phyloP scores from a whole-genome alignment of 345 rosid genomes.

The Boechera retrofracta region DNA sequence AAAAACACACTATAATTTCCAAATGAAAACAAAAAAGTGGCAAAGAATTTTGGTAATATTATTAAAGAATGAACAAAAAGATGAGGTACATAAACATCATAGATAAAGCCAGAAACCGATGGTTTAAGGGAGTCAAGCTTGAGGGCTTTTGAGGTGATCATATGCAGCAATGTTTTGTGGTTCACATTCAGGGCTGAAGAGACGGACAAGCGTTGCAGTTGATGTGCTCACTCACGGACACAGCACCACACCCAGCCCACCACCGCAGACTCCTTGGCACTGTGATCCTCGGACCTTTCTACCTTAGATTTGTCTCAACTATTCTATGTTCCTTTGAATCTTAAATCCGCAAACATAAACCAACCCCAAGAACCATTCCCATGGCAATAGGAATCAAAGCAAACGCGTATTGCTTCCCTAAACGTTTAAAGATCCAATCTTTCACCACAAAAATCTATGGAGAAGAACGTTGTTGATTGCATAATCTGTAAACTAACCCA shows the following conservation, averaged over 20 bases:
- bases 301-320: not conserved
- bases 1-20: not conserved
- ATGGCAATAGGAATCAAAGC: not conserved
- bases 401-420: not conserved
- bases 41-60: no score
- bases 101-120: not conserved
- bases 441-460: not conserved
- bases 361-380: not conserved
- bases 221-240: slow-evolving; percentile 61
- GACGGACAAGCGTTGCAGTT: slow-evolving; percentile 73
- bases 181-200: slow-evolving; percentile 92
- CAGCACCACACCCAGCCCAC: slow-evolving; percentile 84
- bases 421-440: slow-evolving; percentile 2
- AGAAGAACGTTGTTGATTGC: not conserved
- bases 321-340: slow-evolving; percentile 1
- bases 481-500: not conserved
- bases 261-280: slow-evolving; percentile 58
- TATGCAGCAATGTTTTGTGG: slow-evolving; percentile 92
- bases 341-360: not conserved
- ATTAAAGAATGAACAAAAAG: not conserved
- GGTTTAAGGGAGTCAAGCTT: slow-evolving; percentile 38
- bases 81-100: slow-evolving; percentile 7
- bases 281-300: slow-evolving; percentile 44
- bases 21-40: not conserved
- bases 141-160: slow-evolving; percentile 48